Evolutionary conservation across 2,329 filamentous ascomycete genomes (phyloP), one percentile per base, ranked within the genome.

Genomic region (Rhinocladiella mackenziei): DNA sequence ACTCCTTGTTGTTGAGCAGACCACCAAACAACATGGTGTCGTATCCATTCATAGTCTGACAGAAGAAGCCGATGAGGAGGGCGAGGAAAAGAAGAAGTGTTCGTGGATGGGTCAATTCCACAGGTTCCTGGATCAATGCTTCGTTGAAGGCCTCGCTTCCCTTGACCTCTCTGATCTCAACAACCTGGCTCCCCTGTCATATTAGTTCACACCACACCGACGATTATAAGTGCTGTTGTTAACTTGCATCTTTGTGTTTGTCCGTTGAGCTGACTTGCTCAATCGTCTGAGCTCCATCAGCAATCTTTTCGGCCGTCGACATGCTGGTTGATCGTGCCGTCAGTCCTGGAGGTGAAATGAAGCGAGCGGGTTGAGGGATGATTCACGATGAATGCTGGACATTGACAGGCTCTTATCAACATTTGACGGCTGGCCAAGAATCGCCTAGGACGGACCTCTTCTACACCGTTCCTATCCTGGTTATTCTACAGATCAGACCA

Each of bases 21-120:
- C 71, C 71, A 44, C 71, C 72, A 56, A 78, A 75, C 37, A 81
- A 68, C 19, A 72, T 76, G 26, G 75, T 75, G 52, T 81, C 77
- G 51, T 75, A 80, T 19, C 76, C 76, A 58, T 78, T 77, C 68
- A 74, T 72, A 6, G 73, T 76, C 17, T 71, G 73, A 48, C 65
- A 68, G 51, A 69, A 65, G 56, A 67, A 71, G 22, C 65, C 68
- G 15, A 60, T 44, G 36, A 59, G 19, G 10, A 51, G 43, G 17
- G 28, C 31, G 18, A 45, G 32, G 36, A 56, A 50, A 17, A 59
- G 46, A 11, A 55, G 45, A 38, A 55, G 13, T 3, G 45, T 43
- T 18, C 47, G 47, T 10, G 40, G 33, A 31, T 47, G 20, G 23
- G 18, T 37, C 13, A 34, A 39, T 11, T 39, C 26, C 17, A 47